Evolutionary conservation across 2,329 filamentous ascomycete species (phyloP), one percentile per base, ranked within the genome.

Genomic region (Aspergillus pseudoglaucus): DNA sequence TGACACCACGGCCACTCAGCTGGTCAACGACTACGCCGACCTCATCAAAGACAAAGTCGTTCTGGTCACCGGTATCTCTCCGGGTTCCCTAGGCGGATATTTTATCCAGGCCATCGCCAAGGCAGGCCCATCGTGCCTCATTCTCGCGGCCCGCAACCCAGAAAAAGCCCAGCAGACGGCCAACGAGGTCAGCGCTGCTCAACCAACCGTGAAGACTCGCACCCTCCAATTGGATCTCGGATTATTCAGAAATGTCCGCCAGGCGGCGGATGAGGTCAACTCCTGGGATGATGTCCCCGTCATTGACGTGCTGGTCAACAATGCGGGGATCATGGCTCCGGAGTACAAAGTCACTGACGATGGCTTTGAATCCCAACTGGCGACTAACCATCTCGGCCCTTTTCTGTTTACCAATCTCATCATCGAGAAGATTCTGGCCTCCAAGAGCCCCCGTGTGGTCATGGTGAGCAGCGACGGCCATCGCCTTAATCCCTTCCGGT

Each of bases 391-490:
- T 50, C 47, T 73, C 12, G 64, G 64, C 6, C 66, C 60, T n/a
- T 73, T 71, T 41, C 54, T 73, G 14, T 62, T 71, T 39, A 72
- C 68, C 15, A 71, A 70, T 46, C 50, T 69, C 39, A 58, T 72
- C n/a, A 60, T 72, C 22, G 52, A 52, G 4, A 65, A 68, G 49
- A 39, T 68, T 3, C 6, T 62, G 0, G 56, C 59, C 0, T 47
- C 65, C 1, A 20, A 55, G 10, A 49, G 48, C 6, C 57, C 67
- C 0, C 60, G 71, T 0, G 50, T 79, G 8, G 67, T 79, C 17
- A 75, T 68, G 49, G 59, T 78, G 7, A 67, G 66, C 22, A 76
- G 74, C 53, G 59, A 69, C 30, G 74, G 73, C 2, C 67, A 78
- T 51, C 62, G 68, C 4, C 43, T 76, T 9, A 58, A 61, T 2